These are phyloP conservation scores for Aspergillus cavernicola DNA, from an alignment of 495 filamentous ascomycete species.

Conservation along the genomic window DNA sequence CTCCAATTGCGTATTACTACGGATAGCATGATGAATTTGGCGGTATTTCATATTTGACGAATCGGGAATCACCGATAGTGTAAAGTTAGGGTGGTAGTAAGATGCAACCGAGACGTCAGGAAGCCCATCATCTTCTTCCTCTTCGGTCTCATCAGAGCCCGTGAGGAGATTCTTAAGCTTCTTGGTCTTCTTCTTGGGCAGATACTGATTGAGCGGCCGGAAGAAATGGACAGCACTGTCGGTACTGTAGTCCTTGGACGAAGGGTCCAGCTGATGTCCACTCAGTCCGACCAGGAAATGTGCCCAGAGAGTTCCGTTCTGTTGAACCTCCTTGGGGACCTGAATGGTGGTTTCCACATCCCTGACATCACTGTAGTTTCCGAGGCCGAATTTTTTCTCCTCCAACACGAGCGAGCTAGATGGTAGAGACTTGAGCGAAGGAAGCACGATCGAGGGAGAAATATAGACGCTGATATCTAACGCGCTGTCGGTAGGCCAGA, in stretches of 20 bases:
- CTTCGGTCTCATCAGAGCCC: slow-evolving; percentile 49
- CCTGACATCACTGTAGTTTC: slow-evolving; percentile 75
- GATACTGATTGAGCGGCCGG: slow-evolving; percentile 81
- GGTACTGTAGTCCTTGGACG: slow-evolving; percentile 63
- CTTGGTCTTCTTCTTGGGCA: slow-evolving; percentile 82
- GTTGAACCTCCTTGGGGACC: slow-evolving; percentile 75
- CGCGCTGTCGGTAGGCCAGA: slow-evolving; percentile 75
- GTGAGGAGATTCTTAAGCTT: slow-evolving; percentile 89
- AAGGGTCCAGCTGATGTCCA: slow-evolving; percentile 72
- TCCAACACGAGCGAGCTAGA: slow-evolving; percentile 61
- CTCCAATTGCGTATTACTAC: slow-evolving; percentile 76
- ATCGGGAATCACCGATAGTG: slow-evolving; percentile 81
- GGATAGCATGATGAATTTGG: slow-evolving; percentile 67
- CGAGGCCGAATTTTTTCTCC: slow-evolving; percentile 78
- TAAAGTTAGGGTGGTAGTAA: slow-evolving; percentile 96
- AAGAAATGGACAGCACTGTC: slow-evolving; percentile 76
- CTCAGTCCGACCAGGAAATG: slow-evolving; percentile 84
- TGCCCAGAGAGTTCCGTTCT: slow-evolving; percentile 90
- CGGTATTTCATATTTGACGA: slow-evolving; percentile 62
- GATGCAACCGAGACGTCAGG: slow-evolving; percentile 62
- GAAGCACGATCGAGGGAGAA: slow-evolving; percentile 66
- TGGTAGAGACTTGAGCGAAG: slow-evolving; percentile 57
- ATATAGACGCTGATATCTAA: slow-evolving; percentile 86
- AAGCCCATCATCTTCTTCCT: slow-evolving; percentile 49
- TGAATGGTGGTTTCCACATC: slow-evolving; percentile 71